phyloP scores from a whole-genome alignment of 2,329 filamentous ascomycete species.

The Alternaria burnsii region DNA sequence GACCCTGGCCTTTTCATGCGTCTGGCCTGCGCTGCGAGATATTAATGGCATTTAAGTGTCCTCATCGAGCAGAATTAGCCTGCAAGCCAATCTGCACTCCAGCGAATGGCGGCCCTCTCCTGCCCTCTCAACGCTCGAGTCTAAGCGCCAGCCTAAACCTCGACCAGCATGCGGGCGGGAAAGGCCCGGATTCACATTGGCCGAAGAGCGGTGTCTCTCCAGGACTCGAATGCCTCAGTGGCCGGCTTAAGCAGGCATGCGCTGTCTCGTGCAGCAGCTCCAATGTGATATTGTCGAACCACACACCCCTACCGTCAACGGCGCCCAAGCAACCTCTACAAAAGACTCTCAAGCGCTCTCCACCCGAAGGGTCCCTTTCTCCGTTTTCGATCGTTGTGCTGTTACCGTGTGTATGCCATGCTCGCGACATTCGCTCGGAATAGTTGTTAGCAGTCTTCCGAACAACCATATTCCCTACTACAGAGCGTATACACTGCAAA shows the following conservation, averaged over 20 bases:
- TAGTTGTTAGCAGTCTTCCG: constrained; percentile 32
- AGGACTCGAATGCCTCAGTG: constrained; percentile 39
- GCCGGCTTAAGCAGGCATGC: constrained; percentile 36
- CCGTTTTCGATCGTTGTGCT: constrained; percentile 46
- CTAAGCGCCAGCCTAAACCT: constrained; percentile 46
- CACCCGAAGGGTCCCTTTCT: constrained; percentile 52
- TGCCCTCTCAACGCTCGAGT: constrained; percentile 38
- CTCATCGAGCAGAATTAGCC: constrained; percentile 39
- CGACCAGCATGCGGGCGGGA: constrained; percentile 40
- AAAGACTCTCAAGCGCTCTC: constrained; percentile 53
- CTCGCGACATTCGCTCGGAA: constrained; percentile 31
- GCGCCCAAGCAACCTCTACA: constrained; percentile 51
- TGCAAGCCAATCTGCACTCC: constrained; percentile 20
- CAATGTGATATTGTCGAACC: constrained; percentile 42
- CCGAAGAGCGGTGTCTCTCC: constrained; percentile 29
- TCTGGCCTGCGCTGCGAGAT: constrained; percentile 26
- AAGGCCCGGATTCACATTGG: constrained; percentile 42
- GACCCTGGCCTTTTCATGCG: constrained; percentile 28
- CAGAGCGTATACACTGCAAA: constrained; percentile 31
- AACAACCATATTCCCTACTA: constrained; percentile 23
- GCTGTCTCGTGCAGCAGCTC: constrained; percentile 44
- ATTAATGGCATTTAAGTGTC: constrained; percentile 46
- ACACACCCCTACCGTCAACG: constrained; percentile 45
- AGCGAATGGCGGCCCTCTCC: constrained; percentile 42
- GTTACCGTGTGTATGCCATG: constrained; percentile 45